phyloP scores from a whole-genome alignment of 371 early-diverging fungal genomes.

The Funneliformis caledonium region DNA sequence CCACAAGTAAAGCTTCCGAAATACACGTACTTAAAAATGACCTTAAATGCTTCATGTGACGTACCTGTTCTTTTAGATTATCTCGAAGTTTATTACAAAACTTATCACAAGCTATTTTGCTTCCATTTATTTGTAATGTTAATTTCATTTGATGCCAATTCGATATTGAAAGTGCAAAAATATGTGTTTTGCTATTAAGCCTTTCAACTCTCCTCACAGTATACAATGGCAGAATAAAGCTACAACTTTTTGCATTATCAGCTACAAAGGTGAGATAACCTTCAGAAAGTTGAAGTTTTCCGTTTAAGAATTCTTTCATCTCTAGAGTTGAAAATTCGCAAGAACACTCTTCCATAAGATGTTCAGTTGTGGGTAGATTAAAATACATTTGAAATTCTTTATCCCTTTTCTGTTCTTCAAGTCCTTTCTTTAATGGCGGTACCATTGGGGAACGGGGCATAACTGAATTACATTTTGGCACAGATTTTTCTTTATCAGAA shows the following conservation, averaged over 20 bases:
- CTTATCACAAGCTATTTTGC: constrained; percentile 55
- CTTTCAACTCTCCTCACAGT: constrained; percentile 91
- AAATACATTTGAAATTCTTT: constrained; percentile 75
- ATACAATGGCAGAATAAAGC: constrained; percentile 83
- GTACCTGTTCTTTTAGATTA: constrained; percentile 63
- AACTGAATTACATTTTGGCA: constrained; percentile 43
- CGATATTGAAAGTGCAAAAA: constrained; percentile 38
- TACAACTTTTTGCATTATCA: constrained; percentile 56
- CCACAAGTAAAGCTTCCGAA: constrained; percentile 72
- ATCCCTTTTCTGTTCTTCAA: constrained; percentile 81
- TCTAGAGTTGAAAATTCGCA: constrained; percentile 56
- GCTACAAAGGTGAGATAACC: constrained; percentile 86
- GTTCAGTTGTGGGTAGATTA: constrained; percentile 70
- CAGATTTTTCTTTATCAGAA: constrained; percentile 43
- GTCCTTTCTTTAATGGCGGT: constrained; percentile 59
- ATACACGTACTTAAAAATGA: constrained; percentile 80
- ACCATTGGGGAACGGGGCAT: constrained; percentile 49
- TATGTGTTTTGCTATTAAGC: constrained; percentile 50
- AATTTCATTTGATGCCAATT: constrained; percentile 68
- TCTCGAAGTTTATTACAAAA: constrained; percentile 59
- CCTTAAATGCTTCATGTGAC: constrained; percentile 80
- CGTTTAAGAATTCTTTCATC: constrained; percentile 52
- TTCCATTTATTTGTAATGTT: constrained; percentile 58
- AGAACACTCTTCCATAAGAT: constrained; percentile 60
- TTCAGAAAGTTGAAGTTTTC: constrained; percentile 80